A percentile compares a stretch with the other conserved stretches of the same genome.
Conservation (phyloP, 768 basidiomycete genomes). For the Mycena indigotica region DNA sequence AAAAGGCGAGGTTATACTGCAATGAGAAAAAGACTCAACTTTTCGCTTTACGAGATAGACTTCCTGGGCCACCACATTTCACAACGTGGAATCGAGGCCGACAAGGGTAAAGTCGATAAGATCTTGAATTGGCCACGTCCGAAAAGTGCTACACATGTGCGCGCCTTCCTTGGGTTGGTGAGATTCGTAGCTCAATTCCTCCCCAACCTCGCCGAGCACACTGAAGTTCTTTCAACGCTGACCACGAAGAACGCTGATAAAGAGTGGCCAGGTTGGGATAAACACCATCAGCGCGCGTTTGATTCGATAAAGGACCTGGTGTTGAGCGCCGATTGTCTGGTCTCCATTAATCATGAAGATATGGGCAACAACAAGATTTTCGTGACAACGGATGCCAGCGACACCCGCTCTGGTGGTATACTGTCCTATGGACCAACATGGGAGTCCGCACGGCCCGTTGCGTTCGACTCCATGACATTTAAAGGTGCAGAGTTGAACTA, state of each 20-base stretch:
- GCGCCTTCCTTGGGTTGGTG: conserved; percentile 28
- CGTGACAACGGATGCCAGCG: conserved; percentile 36
- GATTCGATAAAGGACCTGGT: conserved; percentile 33
- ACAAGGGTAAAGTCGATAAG: conserved; percentile 15
- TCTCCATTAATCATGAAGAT: conserved; percentile 30
- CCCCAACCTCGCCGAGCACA: conserved; percentile 24
- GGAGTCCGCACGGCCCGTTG: conserved; percentile 36
- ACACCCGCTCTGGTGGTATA: conserved; percentile 32
- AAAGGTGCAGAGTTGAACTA: conserved; percentile 35
- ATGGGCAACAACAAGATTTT: conserved; percentile 34
- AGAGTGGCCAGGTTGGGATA: conserved; percentile 27
- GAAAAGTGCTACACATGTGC: conserved; percentile 21
- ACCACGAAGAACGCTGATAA: conserved; percentile 26
- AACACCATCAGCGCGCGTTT: conserved; percentile 28
- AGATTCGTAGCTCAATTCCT: conserved; percentile 27
- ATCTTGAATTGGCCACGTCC: conserved; percentile 29
- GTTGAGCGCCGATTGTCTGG: conserved; percentile 28
- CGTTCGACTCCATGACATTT: conserved; percentile 32
- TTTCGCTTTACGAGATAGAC: background rate
- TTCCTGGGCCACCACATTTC: background rate
- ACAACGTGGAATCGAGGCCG: background rate
- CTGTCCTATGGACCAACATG: conserved; percentile 35
- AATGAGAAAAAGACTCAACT: conserved; percentile 25
- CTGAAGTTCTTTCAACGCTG: conserved; percentile 21
- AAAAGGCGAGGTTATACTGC: conserved; percentile 24